phyloP scores from a whole-genome alignment of 148 eudicot genomes.

The Limonium bicolor region DNA sequence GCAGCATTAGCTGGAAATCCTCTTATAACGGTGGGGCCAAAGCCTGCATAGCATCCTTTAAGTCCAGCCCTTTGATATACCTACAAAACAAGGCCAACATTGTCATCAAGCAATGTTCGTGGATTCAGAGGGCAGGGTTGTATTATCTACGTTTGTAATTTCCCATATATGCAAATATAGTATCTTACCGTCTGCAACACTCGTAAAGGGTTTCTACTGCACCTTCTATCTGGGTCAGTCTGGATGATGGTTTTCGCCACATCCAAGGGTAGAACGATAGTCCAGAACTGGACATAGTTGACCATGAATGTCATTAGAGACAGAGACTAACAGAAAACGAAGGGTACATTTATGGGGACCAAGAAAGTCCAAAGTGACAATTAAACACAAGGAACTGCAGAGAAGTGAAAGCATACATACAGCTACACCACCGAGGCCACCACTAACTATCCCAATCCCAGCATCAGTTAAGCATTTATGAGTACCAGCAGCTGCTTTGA shows the following conservation, averaged over 20 bases:
- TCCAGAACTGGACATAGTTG: slow-evolving; percentile 87
- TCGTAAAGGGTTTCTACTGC: slow-evolving; percentile 51
- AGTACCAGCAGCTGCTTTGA: slow-evolving; percentile 30
- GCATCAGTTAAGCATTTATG: slow-evolving; percentile 36
- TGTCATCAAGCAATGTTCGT: no score
- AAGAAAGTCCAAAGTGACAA: no score
- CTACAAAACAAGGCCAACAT: slow-evolving; percentile 16
- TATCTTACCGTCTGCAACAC: slow-evolving; percentile 38
- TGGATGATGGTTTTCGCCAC: slow-evolving; percentile 89
- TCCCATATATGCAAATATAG: background rate
- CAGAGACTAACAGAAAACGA: no score
- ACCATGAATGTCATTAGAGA: no score
- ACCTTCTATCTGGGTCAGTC: slow-evolving; percentile 43
- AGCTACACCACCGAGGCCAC: slow-evolving; percentile 82
- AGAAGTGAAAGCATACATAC: slow-evolving; percentile 30
- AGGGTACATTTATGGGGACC: no score
- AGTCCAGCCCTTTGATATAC: slow-evolving; percentile 62
- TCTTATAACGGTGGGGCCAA: slow-evolving; percentile 73
- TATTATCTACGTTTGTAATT: no score
- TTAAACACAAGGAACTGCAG: background rate
- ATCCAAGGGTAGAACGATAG: slow-evolving; percentile 68
- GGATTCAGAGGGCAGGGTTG: no score
- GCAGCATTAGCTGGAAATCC: slow-evolving; percentile 98
- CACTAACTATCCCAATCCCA: slow-evolving; percentile 79
- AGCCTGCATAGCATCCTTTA: slow-evolving; percentile 81